Percentiles rank a stretch among this genome's conserved stretches.
Conservation (phyloP, 495 filamentous ascomycete genomes). For the Usnea hakonensis region DNA sequence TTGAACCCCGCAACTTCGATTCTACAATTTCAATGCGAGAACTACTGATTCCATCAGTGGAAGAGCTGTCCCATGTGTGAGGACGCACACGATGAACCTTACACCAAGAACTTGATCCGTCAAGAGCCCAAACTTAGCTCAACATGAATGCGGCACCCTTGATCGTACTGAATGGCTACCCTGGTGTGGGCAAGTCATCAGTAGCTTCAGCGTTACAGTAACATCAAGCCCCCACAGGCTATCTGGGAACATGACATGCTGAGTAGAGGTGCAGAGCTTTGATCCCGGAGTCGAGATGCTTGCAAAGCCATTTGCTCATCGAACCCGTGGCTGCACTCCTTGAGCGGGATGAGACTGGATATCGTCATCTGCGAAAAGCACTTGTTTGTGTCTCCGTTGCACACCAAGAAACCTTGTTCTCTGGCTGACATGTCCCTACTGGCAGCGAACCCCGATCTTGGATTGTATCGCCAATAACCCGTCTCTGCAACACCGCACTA, state of each 20-base stretch:
- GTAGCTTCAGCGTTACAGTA: slow-evolving; percentile 7
- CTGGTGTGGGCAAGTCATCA: slow-evolving; percentile 7
- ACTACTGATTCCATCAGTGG: background rate
- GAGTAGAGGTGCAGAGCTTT: slow-evolving; percentile 1
- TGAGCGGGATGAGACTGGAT: slow-evolving; percentile 4
- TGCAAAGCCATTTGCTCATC: slow-evolving; percentile 6
- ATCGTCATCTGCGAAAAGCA: slow-evolving; percentile 6
- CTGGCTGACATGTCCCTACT: no score
- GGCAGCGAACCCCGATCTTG: slow-evolving; percentile 1
- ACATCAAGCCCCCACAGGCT: background rate
- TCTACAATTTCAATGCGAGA: no score
- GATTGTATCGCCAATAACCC: slow-evolving; percentile 2
- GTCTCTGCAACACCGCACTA: slow-evolving; percentile 4
- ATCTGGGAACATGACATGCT: background rate
- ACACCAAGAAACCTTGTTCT: no score
- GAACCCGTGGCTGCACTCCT: slow-evolving; percentile 6
- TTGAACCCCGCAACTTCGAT: no score
- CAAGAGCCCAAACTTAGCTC: background rate
- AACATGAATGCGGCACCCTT: slow-evolving; percentile 4
- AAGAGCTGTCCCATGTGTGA: background rate
- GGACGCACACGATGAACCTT: no score
- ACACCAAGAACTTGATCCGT: no score
- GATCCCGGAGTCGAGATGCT: slow-evolving; percentile 2
- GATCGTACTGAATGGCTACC: slow-evolving; percentile 6
- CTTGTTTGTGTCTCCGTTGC: background rate